Evolutionary conservation across 2,329 filamentous ascomycete genomes (phyloP), one percentile per base, ranked within the genome.

Genomic region (Diplodia scrobiculata): DNA sequence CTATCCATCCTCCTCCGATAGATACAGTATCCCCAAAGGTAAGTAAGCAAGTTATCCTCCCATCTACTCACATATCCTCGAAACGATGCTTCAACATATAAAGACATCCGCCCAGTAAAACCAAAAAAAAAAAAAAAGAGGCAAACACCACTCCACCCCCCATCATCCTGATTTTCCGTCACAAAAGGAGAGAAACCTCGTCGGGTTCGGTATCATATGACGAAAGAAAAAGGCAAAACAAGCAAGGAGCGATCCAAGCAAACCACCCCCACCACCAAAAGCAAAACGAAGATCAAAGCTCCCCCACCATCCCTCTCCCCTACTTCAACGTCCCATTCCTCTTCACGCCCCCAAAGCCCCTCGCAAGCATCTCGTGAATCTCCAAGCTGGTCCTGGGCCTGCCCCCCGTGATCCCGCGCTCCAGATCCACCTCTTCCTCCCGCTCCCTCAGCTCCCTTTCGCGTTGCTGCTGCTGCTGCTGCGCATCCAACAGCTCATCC

Each of bases 401-500:
- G 17, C 6, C 19, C 41, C 10, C 29, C n/a, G 32, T 3, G 7
- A 34, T 36, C 34, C 10, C 34, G 2, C 21, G 27, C 51, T 36
- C 34, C 9, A 45, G 38, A 41, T 36, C 53, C 34, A 13, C 50
- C 25, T 13, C 29, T 29, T 25, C 29, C 29, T 32, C 29, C 7
- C 7, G 29, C 29, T 32, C 29, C 7, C 7, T 5, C 29, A 7
- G 13, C 47, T 47, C 34, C 25, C 17, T n/a, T 2, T 19, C 21
- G 4, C 34, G 7, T 41, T 47, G 68, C 9, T 29, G 34, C 45
- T 10, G 17, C 19, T 27, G 68, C 48, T 67, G 59, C 52, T 64
- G 21, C 17, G 65, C 70, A 32, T 67, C 70, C 1, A 55, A 55
- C 52, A 67, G 19, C 17, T 66, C 70, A 34, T 68, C 70, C 1